Evolutionary conservation across 2,329 filamentous ascomycete genomes (phyloP).

Genomic region (Aspergillus sp.): DNA sequence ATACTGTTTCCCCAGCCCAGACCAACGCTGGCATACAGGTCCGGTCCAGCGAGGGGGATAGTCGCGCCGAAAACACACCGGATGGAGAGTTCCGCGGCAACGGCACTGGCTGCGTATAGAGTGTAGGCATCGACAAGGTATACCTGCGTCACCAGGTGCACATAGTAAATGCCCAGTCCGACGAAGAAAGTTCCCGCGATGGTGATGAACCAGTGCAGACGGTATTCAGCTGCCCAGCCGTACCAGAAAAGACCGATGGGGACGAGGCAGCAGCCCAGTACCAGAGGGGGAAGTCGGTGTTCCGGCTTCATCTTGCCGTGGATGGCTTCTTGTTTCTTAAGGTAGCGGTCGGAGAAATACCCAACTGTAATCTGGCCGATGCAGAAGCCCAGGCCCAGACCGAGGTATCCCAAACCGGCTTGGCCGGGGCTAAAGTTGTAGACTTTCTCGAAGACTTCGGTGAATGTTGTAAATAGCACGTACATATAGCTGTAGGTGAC

Average conservation of each 20-base stretch:
- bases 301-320: slow-evolving; percentile 3
- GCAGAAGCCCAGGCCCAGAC: slow-evolving; percentile 44
- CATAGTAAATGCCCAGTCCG: slow-evolving; percentile 15
- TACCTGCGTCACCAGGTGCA: slow-evolving; percentile 9
- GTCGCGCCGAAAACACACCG: slow-evolving; percentile 11
- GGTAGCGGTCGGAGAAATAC: slow-evolving; percentile 4
- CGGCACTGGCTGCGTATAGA: slow-evolving; percentile 9
- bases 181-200: slow-evolving; percentile 18
- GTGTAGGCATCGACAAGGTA: slow-evolving; percentile 13
- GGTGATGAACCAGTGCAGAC: slow-evolving; percentile 16
- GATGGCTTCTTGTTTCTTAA: not conserved
- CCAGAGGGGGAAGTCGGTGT: slow-evolving; percentile 2
- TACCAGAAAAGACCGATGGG: slow-evolving; percentile 6
- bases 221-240: slow-evolving; percentile 17
- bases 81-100: slow-evolving; percentile 10
- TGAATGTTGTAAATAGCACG: slow-evolving; percentile 57
- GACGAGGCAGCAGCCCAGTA: not conserved
- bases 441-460: slow-evolving; percentile 51
- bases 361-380: slow-evolving; percentile 1
- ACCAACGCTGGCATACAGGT: slow-evolving; percentile 9
- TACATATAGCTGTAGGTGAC: slow-evolving; percentile 46
- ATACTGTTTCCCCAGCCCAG: slow-evolving; percentile 13
- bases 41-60: slow-evolving; percentile 7
- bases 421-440: slow-evolving; percentile 55
- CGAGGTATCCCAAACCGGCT: slow-evolving; percentile 53